phyloP scores from a whole-genome alignment of 352 stramenopile species.

The Phytophthora nicotianae region DNA sequence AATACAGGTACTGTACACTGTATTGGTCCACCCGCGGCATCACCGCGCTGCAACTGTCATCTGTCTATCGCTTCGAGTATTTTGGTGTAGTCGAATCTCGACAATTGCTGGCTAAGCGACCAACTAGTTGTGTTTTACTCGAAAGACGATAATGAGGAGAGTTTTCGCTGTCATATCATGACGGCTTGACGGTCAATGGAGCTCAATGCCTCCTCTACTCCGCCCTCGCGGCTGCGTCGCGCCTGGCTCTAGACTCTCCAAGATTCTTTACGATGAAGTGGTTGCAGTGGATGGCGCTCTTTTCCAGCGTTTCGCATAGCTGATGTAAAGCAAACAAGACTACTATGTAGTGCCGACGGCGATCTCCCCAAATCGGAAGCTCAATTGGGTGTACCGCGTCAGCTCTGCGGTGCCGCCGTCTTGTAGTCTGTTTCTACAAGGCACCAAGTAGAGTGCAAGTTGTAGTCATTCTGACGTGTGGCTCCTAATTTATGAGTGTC shows the following conservation, averaged over 20 bases:
- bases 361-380: neutral
- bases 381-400: neutral
- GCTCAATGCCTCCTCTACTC: neutral
- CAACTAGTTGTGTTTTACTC: constrained; percentile 8
- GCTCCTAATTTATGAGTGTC: neutral
- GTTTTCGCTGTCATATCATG: no score
- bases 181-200: neutral
- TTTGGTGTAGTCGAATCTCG: constrained; percentile 7
- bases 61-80: constrained; percentile 1
- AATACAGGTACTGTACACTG: neutral
- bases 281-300: constrained; percentile 15
- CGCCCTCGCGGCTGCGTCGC: constrained; percentile 4
- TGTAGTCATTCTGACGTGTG: neutral
- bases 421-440: no score
- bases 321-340: neutral
- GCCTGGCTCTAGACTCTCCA: constrained; percentile 21
- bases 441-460: no score
- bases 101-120: neutral
- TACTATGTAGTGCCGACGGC: neutral
- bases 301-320: constrained; percentile 35
- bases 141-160: constrained; percentile 4
- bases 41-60: neutral
- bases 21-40: constrained; percentile 15
- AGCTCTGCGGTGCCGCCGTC: neutral
- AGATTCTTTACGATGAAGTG: constrained; percentile 24